Base-by-base conservation (phyloP, 2,329 filamentous ascomycete genomes). In the Thyridium curvatum region DNA sequence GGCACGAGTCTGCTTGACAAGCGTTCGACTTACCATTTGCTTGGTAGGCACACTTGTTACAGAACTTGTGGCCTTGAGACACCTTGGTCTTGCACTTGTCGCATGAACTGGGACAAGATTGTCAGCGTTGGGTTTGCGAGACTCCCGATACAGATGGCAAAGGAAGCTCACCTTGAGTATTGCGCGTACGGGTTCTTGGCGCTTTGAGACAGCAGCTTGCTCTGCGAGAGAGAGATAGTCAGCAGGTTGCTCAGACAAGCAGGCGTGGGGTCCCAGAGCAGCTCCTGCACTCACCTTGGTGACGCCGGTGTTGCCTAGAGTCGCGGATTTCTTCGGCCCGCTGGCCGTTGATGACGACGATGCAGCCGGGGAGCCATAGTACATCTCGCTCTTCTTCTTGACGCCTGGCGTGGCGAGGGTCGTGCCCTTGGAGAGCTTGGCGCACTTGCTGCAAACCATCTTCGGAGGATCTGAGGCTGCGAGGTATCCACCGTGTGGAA, bases 311-410 rank as follows among this genome's bases (percentile, higher is more conserved):
- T 71, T 68, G 4, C 77, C 77, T 28, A 79, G 48, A 3, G 77
- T 82, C 30, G 73, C 62, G 16, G 72, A 69, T 40, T 65, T 69
- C 43, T 64, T 62, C 34, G 54, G 56, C 35, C 58, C 53, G 16
- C 38, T 21, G 12, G 18, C 16, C 14, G 56, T 43, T 44, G 60
- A 55, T 40, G 67, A 55, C 16, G 65, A 62, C 33, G 61, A 56
- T 3, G 62, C 61, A 12, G 72, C 64, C 1, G 75, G 60, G 2
- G 77, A 82, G 35, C 78, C 78, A 51, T 77, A 73, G 56, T 82
- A 82, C 62, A 82, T 77, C 38, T 83, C 79, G 52, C 60, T 76
- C 66, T 79, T 82, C 62, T 77, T 79, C 60, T 82, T 83, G 45
- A 83, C 78, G 18, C 68, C 73, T 0, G 79, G 79, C 0, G 79